phyloP scores from a whole-genome alignment of 768 basidiomycete genomes.

The Lactarius sp. region DNA sequence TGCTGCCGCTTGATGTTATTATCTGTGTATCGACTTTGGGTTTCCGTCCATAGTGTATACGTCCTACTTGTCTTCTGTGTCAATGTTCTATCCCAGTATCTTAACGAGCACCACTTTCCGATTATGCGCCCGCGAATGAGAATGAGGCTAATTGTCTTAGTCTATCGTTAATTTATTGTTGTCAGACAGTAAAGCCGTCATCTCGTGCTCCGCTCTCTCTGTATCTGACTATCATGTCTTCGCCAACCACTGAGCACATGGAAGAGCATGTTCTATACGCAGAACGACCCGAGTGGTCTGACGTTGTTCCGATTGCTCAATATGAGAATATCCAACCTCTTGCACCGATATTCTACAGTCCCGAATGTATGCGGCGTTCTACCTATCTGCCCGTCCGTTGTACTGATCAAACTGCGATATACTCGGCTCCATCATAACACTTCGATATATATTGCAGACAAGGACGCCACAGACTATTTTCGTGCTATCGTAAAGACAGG shows the following conservation, averaged over 20 bases:
- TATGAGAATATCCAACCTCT: constrained; percentile 74
- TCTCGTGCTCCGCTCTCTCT: too few relatives aligned
- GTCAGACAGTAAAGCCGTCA: background rate
- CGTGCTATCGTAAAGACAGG: constrained; percentile 72
- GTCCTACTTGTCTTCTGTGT: constrained; percentile 15
- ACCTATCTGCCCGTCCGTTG: constrained; percentile 5
- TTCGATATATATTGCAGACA: constrained; percentile 49
- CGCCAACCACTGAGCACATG: background rate
- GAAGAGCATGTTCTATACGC: constrained; percentile 41
- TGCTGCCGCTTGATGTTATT: constrained; percentile 25
- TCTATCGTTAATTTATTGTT: background rate
- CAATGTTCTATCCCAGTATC: constrained; percentile 8
- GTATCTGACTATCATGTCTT: constrained; percentile 8
- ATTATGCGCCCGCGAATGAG: background rate
- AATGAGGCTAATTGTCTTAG: constrained; percentile 4
- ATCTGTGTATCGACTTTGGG: constrained; percentile 7
- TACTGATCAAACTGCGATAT: constrained; percentile 25
- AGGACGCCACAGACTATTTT: constrained; percentile 90
- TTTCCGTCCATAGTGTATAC: constrained; percentile 20
- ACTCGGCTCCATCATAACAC: constrained; percentile 4
- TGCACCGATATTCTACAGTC: constrained; percentile 88
- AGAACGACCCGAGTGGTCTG: constrained; percentile 70
- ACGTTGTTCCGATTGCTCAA: constrained; percentile 75
- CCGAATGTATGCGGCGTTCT: constrained; percentile 62
- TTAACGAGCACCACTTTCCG: background rate